These are phyloP conservation scores for Teratosphaeria pseudoeucalypti DNA, from an alignment of 2,329 filamentous ascomycete genomes.

Conservation along the genomic window DNA sequence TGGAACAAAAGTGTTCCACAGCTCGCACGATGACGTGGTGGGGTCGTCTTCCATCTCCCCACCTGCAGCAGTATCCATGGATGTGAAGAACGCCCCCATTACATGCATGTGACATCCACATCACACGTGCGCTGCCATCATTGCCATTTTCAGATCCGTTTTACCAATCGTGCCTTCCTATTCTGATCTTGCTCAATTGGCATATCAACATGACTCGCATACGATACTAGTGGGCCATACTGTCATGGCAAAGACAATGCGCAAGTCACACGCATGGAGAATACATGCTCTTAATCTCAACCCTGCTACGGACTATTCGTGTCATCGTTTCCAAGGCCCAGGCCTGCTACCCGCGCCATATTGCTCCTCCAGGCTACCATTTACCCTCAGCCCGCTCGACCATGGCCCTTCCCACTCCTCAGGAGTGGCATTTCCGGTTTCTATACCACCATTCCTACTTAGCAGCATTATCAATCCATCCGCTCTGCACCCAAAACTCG, in stretches of 20 bases:
- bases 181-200: no score
- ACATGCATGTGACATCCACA: background rate
- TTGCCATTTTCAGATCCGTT: no score
- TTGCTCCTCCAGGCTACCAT: background rate
- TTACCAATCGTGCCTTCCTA: no score
- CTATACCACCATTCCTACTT: constrained; percentile 36
- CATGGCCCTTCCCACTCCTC: background rate
- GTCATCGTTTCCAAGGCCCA: background rate
- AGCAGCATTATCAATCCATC: constrained; percentile 60
- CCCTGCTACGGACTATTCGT: background rate
- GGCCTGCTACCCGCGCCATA: background rate
- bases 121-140: no score
- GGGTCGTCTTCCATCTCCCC: background rate
- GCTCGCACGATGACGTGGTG: background rate
- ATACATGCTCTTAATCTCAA: background rate
- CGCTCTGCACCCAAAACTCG: constrained; percentile 87
- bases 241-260: background rate
- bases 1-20: background rate
- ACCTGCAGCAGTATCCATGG: background rate
- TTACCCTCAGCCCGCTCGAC: background rate
- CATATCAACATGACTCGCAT: no score
- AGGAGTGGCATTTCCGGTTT: background rate
- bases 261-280: background rate
- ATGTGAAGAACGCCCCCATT: background rate
- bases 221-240: no score